Evolutionary conservation across 208 protist genomes (phyloP).

Genomic region (Acanthamoeba lenticulata): DNA sequence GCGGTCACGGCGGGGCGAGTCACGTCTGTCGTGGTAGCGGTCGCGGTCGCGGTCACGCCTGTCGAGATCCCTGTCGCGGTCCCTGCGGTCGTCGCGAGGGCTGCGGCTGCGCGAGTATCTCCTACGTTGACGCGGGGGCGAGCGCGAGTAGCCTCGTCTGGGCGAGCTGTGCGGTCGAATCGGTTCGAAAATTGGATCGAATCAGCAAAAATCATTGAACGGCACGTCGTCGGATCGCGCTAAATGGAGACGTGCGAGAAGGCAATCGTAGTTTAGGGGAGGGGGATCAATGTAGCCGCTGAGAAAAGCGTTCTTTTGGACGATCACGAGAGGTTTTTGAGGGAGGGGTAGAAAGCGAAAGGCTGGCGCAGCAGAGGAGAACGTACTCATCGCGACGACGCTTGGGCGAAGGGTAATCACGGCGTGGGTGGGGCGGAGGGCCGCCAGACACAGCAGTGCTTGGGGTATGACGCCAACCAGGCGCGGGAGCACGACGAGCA

Average conservation of each 20-base stretch:
- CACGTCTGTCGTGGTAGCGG: neutral
- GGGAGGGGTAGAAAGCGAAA: neutral
- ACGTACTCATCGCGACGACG: constrained; percentile 6
- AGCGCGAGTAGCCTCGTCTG: constrained; percentile 16
- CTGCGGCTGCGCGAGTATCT: constrained; percentile 53
- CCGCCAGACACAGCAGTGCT: neutral
- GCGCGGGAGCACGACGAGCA: constrained; percentile 25
- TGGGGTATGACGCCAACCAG: constrained; percentile 30
- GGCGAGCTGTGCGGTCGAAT: neutral
- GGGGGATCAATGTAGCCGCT: neutral
- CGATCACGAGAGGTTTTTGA: too few relatives aligned
- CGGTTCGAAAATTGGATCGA: constrained; percentile 57
- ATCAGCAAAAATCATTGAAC: neutral
- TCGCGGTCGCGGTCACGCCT: constrained; percentile 36
- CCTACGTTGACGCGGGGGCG: constrained; percentile 23
- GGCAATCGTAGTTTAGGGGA: neutral
- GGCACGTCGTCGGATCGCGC: neutral
- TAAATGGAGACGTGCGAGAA: neutral
- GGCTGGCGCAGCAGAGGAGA: neutral
- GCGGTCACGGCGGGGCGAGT: neutral
- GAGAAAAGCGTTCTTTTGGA: too few relatives aligned
- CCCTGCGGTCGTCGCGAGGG: constrained; percentile 20
- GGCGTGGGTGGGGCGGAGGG: neutral
- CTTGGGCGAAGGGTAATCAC: constrained; percentile 39
- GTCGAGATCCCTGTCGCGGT: constrained; percentile 1